Percentiles rank a stretch among this genome's conserved stretches.
Evolutionary conservation across 371 early-diverging fungal species (phyloP).

Genomic region (Fennellomyces sp.): DNA sequence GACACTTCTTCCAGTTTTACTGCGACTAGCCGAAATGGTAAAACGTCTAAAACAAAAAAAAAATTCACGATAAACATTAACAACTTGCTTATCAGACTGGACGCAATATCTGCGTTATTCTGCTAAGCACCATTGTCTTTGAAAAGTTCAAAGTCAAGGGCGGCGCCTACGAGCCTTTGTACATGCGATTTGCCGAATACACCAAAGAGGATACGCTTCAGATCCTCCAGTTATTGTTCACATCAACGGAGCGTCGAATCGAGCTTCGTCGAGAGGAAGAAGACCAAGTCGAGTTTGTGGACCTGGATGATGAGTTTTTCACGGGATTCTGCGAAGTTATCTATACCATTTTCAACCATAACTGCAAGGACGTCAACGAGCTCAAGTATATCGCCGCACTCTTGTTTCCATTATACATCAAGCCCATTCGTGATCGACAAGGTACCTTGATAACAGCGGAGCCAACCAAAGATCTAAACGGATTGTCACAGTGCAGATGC

Average conservation of each 20-base stretch:
- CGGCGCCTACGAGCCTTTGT: conserved; percentile 66
- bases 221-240: conserved; percentile 75
- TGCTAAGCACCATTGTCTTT: conserved; percentile 78
- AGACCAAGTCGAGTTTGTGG: conserved; percentile 15
- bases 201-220: conserved; percentile 67
- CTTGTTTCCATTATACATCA: conserved; percentile 81
- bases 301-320: conserved; percentile 65
- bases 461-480: too few species aligned
- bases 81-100: conserved; percentile 41
- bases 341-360: conserved; percentile 74
- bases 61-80: neutral
- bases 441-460: conserved; percentile 49
- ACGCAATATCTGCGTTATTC: conserved; percentile 67
- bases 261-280: conserved; percentile 18
- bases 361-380: conserved; percentile 85
- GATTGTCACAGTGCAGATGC: conserved; percentile 42
- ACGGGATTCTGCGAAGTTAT: conserved; percentile 69
- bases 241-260: conserved; percentile 22
- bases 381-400: conserved; percentile 79
- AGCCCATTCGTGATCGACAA: conserved; percentile 74
- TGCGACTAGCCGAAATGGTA: conserved; percentile 76
- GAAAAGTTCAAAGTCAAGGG: conserved; percentile 77
- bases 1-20: conserved; percentile 65
- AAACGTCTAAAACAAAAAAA: neutral
- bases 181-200: conserved; percentile 75